Evolutionary conservation across 495 filamentous ascomycete genomes (phyloP).

Genomic region (Baudoinia panamericana): DNA sequence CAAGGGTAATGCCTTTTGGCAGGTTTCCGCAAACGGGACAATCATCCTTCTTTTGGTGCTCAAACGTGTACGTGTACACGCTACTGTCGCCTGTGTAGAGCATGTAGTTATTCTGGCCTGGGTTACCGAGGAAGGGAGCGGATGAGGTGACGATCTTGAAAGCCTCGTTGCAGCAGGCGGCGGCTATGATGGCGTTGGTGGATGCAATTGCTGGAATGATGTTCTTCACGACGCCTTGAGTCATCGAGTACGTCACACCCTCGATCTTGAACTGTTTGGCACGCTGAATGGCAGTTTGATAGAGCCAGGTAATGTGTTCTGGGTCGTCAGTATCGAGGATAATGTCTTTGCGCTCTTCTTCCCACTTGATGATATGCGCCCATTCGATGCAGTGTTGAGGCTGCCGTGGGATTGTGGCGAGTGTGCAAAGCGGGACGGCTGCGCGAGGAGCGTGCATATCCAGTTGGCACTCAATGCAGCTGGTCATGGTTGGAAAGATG

Average conservation of each 20-base stretch:
- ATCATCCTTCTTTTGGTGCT: slow-evolving; percentile 78
- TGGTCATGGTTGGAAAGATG: slow-evolving; percentile 79
- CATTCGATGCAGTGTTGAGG: slow-evolving; percentile 98
- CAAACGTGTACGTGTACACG: slow-evolving; percentile 94
- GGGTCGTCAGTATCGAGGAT: slow-evolving; percentile 89
- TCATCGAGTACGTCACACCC: slow-evolving; percentile 91
- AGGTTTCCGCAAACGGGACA: slow-evolving; percentile 88
- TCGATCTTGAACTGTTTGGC: slow-evolving; percentile 80
- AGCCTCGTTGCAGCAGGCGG: slow-evolving; percentile 89
- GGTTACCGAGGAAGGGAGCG: slow-evolving; percentile 55
- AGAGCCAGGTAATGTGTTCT: slow-evolving; percentile 95
- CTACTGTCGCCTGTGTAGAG: slow-evolving; percentile 95
- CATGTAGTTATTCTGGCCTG: slow-evolving; percentile 73
- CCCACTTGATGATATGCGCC: slow-evolving; percentile 85
- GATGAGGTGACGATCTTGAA: slow-evolving; percentile 78
- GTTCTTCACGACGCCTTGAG: slow-evolving; percentile 97
- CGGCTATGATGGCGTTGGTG: slow-evolving; percentile 94
- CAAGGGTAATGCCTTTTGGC: slow-evolving; percentile 56
- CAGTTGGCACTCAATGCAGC: slow-evolving; percentile 95
- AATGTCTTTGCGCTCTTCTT: slow-evolving; percentile 41
- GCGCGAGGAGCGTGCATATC: slow-evolving; percentile 94
- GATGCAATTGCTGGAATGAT: slow-evolving; percentile 98
- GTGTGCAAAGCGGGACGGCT: slow-evolving; percentile 89
- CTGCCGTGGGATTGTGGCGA: slow-evolving; percentile 92
- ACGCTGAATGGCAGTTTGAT: slow-evolving; percentile 66